phyloP scores from a whole-genome alignment of 257 asterid species.

The Jacaranda mimosifolia region DNA sequence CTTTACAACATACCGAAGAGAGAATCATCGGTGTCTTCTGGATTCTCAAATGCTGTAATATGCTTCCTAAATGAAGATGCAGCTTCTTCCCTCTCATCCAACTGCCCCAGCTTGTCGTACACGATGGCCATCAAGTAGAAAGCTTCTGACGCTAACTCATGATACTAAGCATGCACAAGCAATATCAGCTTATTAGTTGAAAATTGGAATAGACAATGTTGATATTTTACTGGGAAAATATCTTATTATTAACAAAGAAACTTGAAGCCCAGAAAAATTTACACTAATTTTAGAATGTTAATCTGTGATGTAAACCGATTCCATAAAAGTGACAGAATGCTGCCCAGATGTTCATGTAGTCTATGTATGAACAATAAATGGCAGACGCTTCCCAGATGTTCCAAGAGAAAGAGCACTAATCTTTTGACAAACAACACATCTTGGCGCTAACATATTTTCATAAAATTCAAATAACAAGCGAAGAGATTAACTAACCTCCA shows the following conservation, averaged over 20 bases:
- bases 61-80: constrained; percentile 80
- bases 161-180: constrained; percentile 59
- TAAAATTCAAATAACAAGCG: neutral
- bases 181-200: constrained; percentile 18
- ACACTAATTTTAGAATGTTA: no score
- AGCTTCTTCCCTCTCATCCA: constrained; percentile 84
- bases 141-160: constrained; percentile 89
- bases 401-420: constrained; percentile 3
- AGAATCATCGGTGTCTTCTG: constrained; percentile 55
- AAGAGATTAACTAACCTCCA: constrained; percentile 71
- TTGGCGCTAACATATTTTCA: neutral
- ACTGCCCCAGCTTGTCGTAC: constrained; percentile 71
- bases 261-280: no score
- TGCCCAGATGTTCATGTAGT: neutral
- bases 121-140: constrained; percentile 89
- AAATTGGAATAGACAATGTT: neutral
- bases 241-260: neutral
- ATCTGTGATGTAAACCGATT: no score
- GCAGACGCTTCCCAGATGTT: neutral
- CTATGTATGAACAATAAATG: neutral
- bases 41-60: constrained; percentile 68
- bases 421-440: neutral
- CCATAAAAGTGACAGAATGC: neutral
- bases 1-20: constrained; percentile 34
- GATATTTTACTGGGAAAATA: no score